A percentile compares a stretch with the other conserved stretches of the same genome.
Evolutionary conservation across 805 yeast species (phyloP).

Genomic region (Saturnispora gosingensis): DNA sequence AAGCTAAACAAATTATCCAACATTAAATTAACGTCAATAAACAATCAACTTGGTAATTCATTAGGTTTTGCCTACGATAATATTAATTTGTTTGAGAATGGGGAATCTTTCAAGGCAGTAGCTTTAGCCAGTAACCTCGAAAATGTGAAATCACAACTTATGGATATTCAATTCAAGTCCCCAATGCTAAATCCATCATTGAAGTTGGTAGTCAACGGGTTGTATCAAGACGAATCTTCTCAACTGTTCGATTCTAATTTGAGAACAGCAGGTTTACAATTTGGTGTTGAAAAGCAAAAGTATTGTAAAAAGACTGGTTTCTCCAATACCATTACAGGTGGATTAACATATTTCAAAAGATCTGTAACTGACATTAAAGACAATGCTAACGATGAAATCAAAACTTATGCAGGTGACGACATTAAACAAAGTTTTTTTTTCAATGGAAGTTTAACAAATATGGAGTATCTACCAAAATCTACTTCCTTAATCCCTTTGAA

Average conservation of each 20-base stretch:
- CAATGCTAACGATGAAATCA: slow-evolving; percentile 45
- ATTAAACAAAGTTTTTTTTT: slow-evolving; percentile 47
- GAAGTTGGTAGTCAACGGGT: slow-evolving; percentile 34
- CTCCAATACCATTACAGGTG: slow-evolving; percentile 28
- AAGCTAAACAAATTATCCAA: background rate
- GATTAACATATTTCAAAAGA: slow-evolving; percentile 53
- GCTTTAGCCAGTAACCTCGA: slow-evolving; percentile 36
- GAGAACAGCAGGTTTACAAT: slow-evolving; percentile 36
- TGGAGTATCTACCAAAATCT: slow-evolving; percentile 28
- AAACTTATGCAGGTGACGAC: slow-evolving; percentile 53
- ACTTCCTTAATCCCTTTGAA: slow-evolving; percentile 35
- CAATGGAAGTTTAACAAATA: slow-evolving; percentile 34
- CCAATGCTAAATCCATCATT: slow-evolving; percentile 39
- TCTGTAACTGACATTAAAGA: slow-evolving; percentile 42
- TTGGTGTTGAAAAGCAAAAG: slow-evolving; percentile 36
- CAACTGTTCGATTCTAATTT: slow-evolving; percentile 26
- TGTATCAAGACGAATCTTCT: background rate
- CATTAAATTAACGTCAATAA: slow-evolving; percentile 4
- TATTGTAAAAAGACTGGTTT: slow-evolving; percentile 12
- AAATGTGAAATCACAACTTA: slow-evolving; percentile 45
- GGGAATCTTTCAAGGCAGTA: slow-evolving; percentile 48
- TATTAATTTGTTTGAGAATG: slow-evolving; percentile 58
- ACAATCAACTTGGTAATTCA: slow-evolving; percentile 7
- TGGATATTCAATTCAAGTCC: slow-evolving; percentile 37
- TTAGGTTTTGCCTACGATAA: slow-evolving; percentile 30